These are phyloP conservation scores for Saccharomyces hybrid DNA, from an alignment of 1,139 yeast genomes.

Conservation along the genomic window DNA sequence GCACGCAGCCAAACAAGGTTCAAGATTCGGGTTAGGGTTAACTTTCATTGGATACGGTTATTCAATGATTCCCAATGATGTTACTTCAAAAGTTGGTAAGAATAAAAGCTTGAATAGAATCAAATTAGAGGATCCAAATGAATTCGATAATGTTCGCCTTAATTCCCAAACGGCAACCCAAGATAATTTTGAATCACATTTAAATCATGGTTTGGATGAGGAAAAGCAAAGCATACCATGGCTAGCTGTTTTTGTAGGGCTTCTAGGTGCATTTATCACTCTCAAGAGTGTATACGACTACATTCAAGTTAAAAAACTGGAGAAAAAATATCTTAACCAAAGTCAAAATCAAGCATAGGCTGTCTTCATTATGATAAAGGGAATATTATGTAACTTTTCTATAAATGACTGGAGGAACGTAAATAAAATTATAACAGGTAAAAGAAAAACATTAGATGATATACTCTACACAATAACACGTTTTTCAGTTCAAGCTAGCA, in stretches of 20 bases:
- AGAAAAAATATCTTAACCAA: slow-evolving; percentile 32
- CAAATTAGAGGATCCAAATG: slow-evolving; percentile 51
- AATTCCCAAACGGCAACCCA: slow-evolving; percentile 19
- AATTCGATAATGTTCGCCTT: slow-evolving; percentile 10
- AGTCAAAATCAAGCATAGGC: slow-evolving; percentile 20
- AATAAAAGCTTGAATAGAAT: slow-evolving; percentile 31
- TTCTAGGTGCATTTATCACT: slow-evolving; percentile 58
- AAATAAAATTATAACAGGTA: slow-evolving; percentile 1
- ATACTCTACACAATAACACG: not conserved
- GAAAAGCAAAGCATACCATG: slow-evolving; percentile 36
- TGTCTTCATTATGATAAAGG: not conserved
- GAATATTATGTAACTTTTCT: not conserved
- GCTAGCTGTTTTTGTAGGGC: slow-evolving; percentile 26
- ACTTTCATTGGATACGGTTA: slow-evolving; percentile 76
- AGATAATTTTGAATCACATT: slow-evolving; percentile 43
- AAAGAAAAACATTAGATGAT: not conserved
- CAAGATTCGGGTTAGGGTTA: slow-evolving; percentile 88
- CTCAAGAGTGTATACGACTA: slow-evolving; percentile 66
- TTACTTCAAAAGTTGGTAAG: slow-evolving; percentile 31
- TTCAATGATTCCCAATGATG: slow-evolving; percentile 54
- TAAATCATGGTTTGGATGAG: slow-evolving; percentile 35
- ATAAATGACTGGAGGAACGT: not conserved
- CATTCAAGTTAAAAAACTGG: slow-evolving; percentile 67
- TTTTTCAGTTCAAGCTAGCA: slow-evolving; percentile 34
- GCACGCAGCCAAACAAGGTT: slow-evolving; percentile 95